A percentile compares a stretch with the other conserved stretches of the same genome.
These are phyloP conservation scores for Dunaliella primolecta DNA, from an alignment of 139 green algal species.

Conservation along the genomic window DNA sequence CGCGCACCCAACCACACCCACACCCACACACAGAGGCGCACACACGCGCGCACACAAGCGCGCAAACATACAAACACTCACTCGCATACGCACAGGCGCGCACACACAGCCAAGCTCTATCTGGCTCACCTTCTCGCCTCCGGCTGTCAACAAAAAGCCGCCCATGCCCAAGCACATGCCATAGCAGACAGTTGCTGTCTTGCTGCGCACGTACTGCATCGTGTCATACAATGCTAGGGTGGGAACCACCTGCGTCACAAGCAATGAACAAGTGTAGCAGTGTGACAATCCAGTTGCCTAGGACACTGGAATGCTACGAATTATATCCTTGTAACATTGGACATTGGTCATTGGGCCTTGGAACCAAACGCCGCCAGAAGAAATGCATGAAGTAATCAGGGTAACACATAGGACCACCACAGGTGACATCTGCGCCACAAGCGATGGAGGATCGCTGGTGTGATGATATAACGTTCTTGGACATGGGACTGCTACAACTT, in stretches of 20 bases:
- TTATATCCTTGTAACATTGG: background rate
- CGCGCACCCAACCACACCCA: no score
- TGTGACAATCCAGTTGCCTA: background rate
- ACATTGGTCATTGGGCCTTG: no score
- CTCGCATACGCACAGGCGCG: background rate
- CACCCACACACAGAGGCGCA: no score
- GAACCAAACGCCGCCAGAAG: no score
- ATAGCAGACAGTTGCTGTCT: constrained; percentile 93
- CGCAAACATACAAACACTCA: background rate
- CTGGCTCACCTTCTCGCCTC: constrained; percentile 82
- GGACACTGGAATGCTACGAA: background rate
- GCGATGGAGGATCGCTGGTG: no score
- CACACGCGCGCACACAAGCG: no score
- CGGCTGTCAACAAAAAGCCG: constrained; percentile 90
- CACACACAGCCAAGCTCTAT: background rate
- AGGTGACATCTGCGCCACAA: no score
- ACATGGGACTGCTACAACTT: no score
- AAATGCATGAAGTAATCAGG: background rate
- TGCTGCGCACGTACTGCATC: constrained; percentile 88
- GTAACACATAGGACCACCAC: no score
- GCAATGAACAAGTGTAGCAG: background rate
- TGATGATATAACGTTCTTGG: no score
- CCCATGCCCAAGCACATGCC: constrained; percentile 93
- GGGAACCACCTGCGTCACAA: constrained; percentile 71
- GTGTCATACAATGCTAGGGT: constrained; percentile 95